Conservation (phyloP, 805 yeast genomes). For the Peterozyma toletana region DNA sequence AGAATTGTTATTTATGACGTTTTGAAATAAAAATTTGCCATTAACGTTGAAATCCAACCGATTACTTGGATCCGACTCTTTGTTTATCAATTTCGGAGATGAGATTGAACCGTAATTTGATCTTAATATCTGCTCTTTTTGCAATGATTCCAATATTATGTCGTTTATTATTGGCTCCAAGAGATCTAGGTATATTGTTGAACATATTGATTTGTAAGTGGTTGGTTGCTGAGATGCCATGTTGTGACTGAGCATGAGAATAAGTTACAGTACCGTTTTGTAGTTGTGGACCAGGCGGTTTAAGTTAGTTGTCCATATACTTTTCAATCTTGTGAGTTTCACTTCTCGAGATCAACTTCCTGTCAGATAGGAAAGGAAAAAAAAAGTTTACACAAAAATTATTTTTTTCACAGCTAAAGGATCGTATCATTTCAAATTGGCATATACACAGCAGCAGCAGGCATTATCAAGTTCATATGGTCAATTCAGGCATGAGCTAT, state of each 20-base stretch:
- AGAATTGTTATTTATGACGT: neutral
- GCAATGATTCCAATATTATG: conserved; percentile 19
- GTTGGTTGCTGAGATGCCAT: conserved; percentile 4
- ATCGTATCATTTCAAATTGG: no score
- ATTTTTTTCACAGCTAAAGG: no score
- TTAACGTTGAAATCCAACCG: conserved; percentile 23
- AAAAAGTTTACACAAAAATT: no score
- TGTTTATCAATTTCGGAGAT: conserved; percentile 20
- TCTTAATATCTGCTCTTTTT: conserved; percentile 22
- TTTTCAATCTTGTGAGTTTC: no score
- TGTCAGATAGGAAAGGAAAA: no score
- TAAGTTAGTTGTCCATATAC: no score
- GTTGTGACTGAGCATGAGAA: no score
- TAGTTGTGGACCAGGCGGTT: no score
- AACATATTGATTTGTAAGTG: conserved; percentile 22
- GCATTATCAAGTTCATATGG: no score
- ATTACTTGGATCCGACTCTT: conserved; percentile 16
- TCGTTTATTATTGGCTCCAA: conserved; percentile 25
- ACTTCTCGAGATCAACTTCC: no score
- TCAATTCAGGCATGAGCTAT: neutral
- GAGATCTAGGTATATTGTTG: conserved; percentile 23
- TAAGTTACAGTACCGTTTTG: no score
- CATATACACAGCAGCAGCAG: no score
- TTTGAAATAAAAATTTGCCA: conserved; percentile 5
- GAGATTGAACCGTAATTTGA: conserved; percentile 20